Percentiles rank a stretch among this genome's conserved stretches.
Evolutionary conservation across 2,329 filamentous ascomycete genomes (phyloP).

Genomic region (Dactylella cylindrospora): DNA sequence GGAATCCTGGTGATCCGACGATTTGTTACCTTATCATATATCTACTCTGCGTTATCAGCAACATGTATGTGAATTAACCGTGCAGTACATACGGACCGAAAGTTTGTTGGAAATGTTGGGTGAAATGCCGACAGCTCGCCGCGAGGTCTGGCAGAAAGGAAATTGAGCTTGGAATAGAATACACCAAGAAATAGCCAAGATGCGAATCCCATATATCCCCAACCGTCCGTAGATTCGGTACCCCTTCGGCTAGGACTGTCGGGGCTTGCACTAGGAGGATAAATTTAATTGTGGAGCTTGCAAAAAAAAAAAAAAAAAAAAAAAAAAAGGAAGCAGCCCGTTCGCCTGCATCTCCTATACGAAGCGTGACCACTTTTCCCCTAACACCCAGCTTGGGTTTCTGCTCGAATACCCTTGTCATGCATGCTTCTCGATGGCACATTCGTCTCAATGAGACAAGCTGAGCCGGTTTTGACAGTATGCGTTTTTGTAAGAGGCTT

Average conservation of each 20-base stretch:
- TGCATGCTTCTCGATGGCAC: slow-evolving; percentile 34
- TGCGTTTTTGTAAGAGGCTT: slow-evolving; percentile 33
- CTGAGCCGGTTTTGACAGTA: slow-evolving; percentile 41
- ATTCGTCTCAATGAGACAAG: slow-evolving; percentile 36
- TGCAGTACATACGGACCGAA: not conserved
- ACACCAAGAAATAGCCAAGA: slow-evolving; percentile 29
- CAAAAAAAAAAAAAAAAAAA: too few species aligned
- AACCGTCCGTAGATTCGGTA: slow-evolving; percentile 30
- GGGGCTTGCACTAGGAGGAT: slow-evolving; percentile 18
- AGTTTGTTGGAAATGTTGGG: slow-evolving; percentile 18
- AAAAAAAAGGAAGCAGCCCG: too few species aligned
- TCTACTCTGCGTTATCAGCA: too few species aligned
- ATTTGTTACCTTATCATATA: too few species aligned
- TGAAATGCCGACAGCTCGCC: slow-evolving; percentile 16
- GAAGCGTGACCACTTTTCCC: slow-evolving; percentile 33
- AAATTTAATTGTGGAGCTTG: slow-evolving; percentile 27
- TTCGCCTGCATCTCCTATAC: slow-evolving; percentile 20
- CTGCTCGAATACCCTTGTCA: slow-evolving; percentile 26
- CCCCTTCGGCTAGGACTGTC: slow-evolving; percentile 39
- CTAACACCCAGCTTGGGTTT: slow-evolving; percentile 11
- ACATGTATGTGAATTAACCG: too few species aligned
- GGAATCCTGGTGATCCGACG: too few species aligned
- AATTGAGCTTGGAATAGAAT: not conserved
- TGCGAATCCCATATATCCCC: slow-evolving; percentile 3
- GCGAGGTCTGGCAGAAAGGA: not conserved